A percentile compares a stretch with the other conserved stretches of the same genome.
Conservation (phyloP, 257 asterid species). For the Pogostemon cablin region DNA sequence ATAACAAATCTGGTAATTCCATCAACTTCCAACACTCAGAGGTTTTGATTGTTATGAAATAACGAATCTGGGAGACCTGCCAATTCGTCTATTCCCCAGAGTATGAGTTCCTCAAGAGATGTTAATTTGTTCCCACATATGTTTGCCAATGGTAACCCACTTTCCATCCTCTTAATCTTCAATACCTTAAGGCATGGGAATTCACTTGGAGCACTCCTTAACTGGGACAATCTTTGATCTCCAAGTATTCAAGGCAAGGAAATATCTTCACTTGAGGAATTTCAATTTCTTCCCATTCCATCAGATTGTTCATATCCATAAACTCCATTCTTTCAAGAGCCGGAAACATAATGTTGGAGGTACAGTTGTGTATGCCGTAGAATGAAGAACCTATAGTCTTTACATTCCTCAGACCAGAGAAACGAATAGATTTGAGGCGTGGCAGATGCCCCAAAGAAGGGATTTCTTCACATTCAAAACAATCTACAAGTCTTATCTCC, state of each 20-base stretch:
- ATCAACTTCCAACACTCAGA: too few species aligned
- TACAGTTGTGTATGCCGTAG: not conserved
- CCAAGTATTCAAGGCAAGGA: not conserved
- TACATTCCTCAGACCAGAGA: not conserved
- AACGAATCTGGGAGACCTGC: too few species aligned
- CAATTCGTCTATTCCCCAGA: too few species aligned
- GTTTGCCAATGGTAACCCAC: too few species aligned
- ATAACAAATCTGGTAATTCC: too few species aligned
- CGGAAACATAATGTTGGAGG: not conserved
- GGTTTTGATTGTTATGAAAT: too few species aligned
- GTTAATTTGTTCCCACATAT: too few species aligned
- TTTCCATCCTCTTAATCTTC: too few species aligned
- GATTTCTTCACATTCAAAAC: not conserved
- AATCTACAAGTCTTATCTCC: not conserved
- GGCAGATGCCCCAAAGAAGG: slow-evolving; percentile 18
- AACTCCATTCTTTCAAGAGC: not conserved
- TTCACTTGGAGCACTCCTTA: too few species aligned
- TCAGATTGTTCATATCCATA: not conserved
- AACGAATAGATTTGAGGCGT: not conserved
- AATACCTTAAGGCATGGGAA: too few species aligned
- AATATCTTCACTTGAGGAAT: not conserved
- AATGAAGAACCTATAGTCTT: not conserved
- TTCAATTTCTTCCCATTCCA: not conserved
- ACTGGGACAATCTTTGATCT: not conserved
- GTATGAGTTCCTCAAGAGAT: too few species aligned